Percentiles rank a stretch among this genome's conserved stretches.
These are phyloP conservation scores for Eimeria acervulina DNA, from an alignment of 169 alveolate species.

Conservation along the genomic window DNA sequence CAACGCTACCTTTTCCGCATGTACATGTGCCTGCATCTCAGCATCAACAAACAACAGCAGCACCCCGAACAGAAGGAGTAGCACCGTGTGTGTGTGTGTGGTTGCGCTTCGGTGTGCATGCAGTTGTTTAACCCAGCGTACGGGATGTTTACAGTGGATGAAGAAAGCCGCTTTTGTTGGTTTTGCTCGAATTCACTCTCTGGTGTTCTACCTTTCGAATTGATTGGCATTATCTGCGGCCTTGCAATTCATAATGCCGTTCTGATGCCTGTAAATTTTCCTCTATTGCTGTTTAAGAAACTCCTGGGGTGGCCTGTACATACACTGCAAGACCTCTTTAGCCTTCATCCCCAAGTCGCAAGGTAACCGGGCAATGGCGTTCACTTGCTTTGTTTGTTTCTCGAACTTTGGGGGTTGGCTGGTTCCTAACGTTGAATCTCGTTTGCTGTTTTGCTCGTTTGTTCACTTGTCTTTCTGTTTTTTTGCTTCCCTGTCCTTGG, in stretches of 20 bases:
- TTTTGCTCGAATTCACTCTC: conserved; percentile 92
- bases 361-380: conserved; percentile 57
- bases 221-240: conserved; percentile 94
- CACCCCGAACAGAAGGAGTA: no score
- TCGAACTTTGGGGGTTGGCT: no score
- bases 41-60: neutral
- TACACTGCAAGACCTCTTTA: conserved; percentile 91
- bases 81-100: neutral
- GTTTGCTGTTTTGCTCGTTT: no score
- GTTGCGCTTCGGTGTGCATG: neutral
- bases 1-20: no score
- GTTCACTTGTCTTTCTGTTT: neutral
- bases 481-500: neutral
- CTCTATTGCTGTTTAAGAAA: conserved; percentile 93
- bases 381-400: neutral
- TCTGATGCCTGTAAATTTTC: conserved; percentile 93
- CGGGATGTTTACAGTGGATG: conserved; percentile 94
- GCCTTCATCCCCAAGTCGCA: conserved; percentile 91
- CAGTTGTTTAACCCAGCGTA: conserved; percentile 93
- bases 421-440: neutral
- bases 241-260: conserved; percentile 94
- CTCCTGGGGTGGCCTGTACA: conserved; percentile 88
- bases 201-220: conserved; percentile 89
- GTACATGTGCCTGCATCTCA: no score
- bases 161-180: conserved; percentile 92